Percentiles rank a stretch among this genome's conserved stretches.
Evolutionary conservation across 257 asterid genomes (phyloP).

Genomic region (Asclepias syriaca): DNA sequence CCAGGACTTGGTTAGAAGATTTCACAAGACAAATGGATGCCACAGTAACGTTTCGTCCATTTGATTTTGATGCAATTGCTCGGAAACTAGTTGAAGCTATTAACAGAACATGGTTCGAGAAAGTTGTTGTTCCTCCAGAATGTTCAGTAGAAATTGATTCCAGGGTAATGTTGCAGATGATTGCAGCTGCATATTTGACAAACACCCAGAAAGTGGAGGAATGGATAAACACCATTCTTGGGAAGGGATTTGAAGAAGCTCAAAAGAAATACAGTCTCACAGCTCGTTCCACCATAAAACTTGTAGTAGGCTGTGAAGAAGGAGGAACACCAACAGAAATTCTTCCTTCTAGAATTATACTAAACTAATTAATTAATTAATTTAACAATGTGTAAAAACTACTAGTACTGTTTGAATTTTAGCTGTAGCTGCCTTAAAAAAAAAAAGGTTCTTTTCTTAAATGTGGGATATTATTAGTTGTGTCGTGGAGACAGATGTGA

Average conservation of each 20-base stretch:
- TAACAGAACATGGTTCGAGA: constrained; percentile 29
- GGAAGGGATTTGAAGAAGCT: constrained; percentile 49
- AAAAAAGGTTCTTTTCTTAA: too few species aligned
- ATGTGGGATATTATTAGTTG: too few species aligned
- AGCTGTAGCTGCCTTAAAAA: too few species aligned
- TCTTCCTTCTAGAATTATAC: constrained; percentile 50
- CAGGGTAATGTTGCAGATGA: constrained; percentile 51
- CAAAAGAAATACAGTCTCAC: constrained; percentile 42
- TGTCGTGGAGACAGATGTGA: too few species aligned
- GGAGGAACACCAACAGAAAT: constrained; percentile 26
- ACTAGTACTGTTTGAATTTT: background rate
- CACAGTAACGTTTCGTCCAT: constrained; percentile 37
- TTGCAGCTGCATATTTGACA: constrained; percentile 45
- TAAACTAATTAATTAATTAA: constrained; percentile 28
- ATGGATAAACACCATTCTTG: constrained; percentile 55
- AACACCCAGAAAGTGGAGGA: constrained; percentile 44
- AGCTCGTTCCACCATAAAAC: constrained; percentile 47
- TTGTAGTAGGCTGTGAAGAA: constrained; percentile 36
- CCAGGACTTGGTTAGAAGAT: constrained; percentile 55
- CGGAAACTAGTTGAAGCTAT: constrained; percentile 36
- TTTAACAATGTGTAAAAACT: background rate
- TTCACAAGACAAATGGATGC: constrained; percentile 40
- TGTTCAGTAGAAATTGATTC: constrained; percentile 63
- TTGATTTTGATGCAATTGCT: constrained; percentile 39
- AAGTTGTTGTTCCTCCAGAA: constrained; percentile 31